Evolutionary conservation across 192 early-diverging fungal species (phyloP), one percentile per base, ranked within the genome.

Genomic region (Entomortierella chlamydospora): DNA sequence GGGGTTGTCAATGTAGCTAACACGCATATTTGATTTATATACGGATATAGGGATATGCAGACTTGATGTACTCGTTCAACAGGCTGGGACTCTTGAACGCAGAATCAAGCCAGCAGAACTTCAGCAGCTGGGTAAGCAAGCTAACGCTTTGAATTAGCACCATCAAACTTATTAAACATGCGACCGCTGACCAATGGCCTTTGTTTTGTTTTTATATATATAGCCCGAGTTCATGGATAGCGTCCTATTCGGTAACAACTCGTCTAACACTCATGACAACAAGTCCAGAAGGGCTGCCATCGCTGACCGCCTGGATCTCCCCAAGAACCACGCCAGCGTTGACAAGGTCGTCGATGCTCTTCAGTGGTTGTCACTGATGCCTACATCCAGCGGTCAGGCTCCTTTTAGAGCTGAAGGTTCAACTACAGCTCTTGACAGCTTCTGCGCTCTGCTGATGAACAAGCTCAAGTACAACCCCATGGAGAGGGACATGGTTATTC

Each of bases 401-500:
- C 25, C 67, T 23, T 76, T 72, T 72, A 72, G 67, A 17, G 71
- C 64, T 66, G 49, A 68, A 45, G 57, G 66, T 57, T 70, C 84
- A 17, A 83, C 84, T 10, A 87, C 93, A 1, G 83, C 89, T 20
- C 76, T 99, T 8, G 98, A 99, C 74, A 89, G 90, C 30, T 91
- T 98, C 78, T 96, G 95, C 57, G 74, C 83, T 8, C 78, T 95
- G n/a, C 77, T 99, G 52, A 90, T 95, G 55, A 71, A 84, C 26
- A 90, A 93, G 60, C 87, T 98, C 28, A 89, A 90, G 66, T 97
- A 95, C 77, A 80, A 80, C 4, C 72, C 85, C 2, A 87, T 86
- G 26, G 98, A 99, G 72, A 91, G 95, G 33, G 98, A 99, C 82
- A 93, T 98, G 91, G 92, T 96, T 25, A 91, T 91, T 57, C 83